Conservation (phyloP, 1,284 basidiomycete genomes). For the Trametes sp. region DNA sequence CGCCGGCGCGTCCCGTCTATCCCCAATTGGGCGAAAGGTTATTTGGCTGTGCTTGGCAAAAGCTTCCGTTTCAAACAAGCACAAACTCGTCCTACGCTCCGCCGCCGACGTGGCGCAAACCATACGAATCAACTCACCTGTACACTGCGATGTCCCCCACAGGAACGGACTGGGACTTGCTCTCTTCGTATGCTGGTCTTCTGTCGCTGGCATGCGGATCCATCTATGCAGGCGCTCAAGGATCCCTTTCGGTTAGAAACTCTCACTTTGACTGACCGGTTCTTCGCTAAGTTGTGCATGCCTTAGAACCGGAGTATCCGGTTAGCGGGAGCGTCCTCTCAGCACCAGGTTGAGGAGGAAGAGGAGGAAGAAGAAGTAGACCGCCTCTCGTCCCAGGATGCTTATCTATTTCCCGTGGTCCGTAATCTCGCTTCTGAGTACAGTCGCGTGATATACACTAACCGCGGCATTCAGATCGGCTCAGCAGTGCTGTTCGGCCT, state of each 20-base stretch:
- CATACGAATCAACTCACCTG: not conserved
- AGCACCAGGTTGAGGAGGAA: slow-evolving; percentile 48
- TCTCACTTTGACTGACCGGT: slow-evolving; percentile 23
- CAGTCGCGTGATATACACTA: slow-evolving; percentile 17
- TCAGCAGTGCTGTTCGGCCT: slow-evolving; percentile 71
- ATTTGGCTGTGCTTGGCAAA: slow-evolving; percentile 25
- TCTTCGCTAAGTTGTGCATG: slow-evolving; percentile 4
- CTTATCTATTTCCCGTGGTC: slow-evolving; percentile 81
- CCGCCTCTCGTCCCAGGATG: slow-evolving; percentile 71
- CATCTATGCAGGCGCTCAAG: slow-evolving; percentile 72
- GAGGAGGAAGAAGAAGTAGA: slow-evolving; percentile 59
- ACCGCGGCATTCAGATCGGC: slow-evolving; percentile 56
- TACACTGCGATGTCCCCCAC: slow-evolving; percentile 25
- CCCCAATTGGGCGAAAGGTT: not conserved
- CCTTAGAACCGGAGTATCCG: slow-evolving; percentile 18
- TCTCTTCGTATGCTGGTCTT: slow-evolving; percentile 73
- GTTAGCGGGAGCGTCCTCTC: slow-evolving; percentile 20
- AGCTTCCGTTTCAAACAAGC: slow-evolving; percentile 27
- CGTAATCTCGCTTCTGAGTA: slow-evolving; percentile 33
- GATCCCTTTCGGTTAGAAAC: slow-evolving; percentile 66
- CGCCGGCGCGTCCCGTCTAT: not conserved
- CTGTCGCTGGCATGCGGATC: slow-evolving; percentile 65
- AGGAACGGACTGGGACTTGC: slow-evolving; percentile 58
- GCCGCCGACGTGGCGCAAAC: slow-evolving; percentile 18
- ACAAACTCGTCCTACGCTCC: slow-evolving; percentile 29